Percentiles rank a stretch among this genome's conserved stretches.
Evolutionary conservation across 176 grass and related monocot genomes (phyloP).

Genomic region (Carex parvula): DNA sequence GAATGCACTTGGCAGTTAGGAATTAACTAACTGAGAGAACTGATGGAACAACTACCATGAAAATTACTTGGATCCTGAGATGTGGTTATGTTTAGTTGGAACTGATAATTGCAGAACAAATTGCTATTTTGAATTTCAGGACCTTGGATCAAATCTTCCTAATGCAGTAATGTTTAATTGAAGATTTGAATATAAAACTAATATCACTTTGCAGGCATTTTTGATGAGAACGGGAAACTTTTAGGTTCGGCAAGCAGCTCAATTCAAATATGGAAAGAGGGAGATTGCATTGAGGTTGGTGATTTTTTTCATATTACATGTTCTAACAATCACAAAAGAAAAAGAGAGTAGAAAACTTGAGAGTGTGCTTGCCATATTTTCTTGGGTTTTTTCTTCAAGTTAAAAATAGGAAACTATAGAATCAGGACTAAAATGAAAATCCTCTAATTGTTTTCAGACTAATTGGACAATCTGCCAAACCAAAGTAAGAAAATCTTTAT

Average conservation of each 20-base stretch:
- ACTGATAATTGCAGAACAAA: neutral
- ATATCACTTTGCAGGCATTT: conserved; percentile 47
- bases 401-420: neutral
- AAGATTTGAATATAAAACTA: neutral
- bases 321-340: neutral
- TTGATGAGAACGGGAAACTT: conserved; percentile 68
- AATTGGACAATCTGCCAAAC: neutral
- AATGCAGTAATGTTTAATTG: neutral
- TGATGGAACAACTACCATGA: neutral
- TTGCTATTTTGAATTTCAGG: neutral
- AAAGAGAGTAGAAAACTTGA: neutral
- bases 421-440: neutral
- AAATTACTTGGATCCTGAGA: neutral
- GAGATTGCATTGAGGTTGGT: conserved; percentile 77
- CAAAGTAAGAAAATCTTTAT: neutral
- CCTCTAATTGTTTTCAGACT: neutral
- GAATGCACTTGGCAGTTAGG: neutral
- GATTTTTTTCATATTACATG: conserved; percentile 5
- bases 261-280: conserved; percentile 99
- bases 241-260: conserved; percentile 69
- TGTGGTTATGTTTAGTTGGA: neutral
- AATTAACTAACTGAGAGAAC: neutral
- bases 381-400: neutral
- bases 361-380: neutral
- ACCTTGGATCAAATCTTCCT: neutral